A percentile compares a stretch with the other conserved stretches of the same genome.
phyloP scores from a whole-genome alignment of 441 rosid species.

The Jatropha podagrica region DNA sequence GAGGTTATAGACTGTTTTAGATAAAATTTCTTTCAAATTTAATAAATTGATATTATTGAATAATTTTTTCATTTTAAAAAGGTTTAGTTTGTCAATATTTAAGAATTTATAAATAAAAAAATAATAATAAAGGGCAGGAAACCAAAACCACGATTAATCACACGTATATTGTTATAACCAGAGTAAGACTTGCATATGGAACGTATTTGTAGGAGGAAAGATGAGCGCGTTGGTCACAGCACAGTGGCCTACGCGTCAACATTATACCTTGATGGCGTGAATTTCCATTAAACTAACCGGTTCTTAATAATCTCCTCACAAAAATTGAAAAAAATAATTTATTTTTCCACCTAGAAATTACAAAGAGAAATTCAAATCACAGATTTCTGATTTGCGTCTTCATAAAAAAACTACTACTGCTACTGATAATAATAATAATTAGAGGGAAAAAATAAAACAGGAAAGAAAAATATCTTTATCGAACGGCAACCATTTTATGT shows the following conservation, averaged over 20 bases:
- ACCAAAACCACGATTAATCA: no score
- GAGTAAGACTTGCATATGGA: no score
- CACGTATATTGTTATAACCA: no score
- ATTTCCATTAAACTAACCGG: not conserved
- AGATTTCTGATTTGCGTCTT: not conserved
- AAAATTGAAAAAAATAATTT: not conserved
- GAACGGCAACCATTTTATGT: conserved; percentile 54
- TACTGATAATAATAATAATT: not conserved
- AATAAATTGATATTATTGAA: no score
- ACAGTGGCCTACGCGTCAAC: not conserved
- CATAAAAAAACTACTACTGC: not conserved
- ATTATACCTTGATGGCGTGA: not conserved
- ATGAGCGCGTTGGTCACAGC: not conserved
- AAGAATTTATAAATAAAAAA: no score
- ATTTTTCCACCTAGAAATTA: not conserved
- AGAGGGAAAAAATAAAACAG: not conserved
- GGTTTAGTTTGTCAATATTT: no score
- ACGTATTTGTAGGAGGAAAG: no score
- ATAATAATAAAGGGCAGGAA: no score
- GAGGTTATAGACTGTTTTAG: no score
- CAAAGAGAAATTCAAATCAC: not conserved
- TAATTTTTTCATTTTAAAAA: no score
- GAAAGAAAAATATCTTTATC: conserved; percentile 36
- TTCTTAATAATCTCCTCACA: not conserved
- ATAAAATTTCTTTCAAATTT: no score